A percentile compares a stretch with the other conserved stretches of the same genome.
phyloP scores from a whole-genome alignment of 108 stramenopile genomes.

The Cyclotella distinguenda region DNA sequence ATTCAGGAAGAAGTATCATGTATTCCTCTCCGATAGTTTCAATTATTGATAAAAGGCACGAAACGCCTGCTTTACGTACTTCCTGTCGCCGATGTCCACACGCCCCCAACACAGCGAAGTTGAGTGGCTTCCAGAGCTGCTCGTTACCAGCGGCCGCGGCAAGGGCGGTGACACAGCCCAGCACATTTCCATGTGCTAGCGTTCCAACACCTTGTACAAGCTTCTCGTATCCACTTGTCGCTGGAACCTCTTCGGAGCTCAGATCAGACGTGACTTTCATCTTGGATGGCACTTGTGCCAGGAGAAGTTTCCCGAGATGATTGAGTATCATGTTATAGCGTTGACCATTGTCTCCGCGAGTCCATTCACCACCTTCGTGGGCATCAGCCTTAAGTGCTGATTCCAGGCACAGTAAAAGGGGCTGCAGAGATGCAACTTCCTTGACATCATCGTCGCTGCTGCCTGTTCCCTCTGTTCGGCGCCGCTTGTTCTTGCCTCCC shows the following conservation, averaged over 20 bases:
- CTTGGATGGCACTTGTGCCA: slow-evolving; percentile 53
- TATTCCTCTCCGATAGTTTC: slow-evolving; percentile 88
- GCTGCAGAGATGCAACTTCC: slow-evolving; percentile 44
- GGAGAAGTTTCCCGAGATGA: slow-evolving; percentile 71
- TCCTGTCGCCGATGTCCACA: slow-evolving; percentile 62
- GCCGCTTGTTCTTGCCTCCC: slow-evolving; percentile 34
- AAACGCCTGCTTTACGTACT: slow-evolving; percentile 81
- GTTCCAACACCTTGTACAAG: slow-evolving; percentile 61
- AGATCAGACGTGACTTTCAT: slow-evolving; percentile 35
- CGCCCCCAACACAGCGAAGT: slow-evolving; percentile 80
- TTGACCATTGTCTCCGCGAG: slow-evolving; percentile 72
- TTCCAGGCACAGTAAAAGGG: slow-evolving; percentile 72
- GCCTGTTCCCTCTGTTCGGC: slow-evolving; percentile 26
- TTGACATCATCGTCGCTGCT: slow-evolving; percentile 13
- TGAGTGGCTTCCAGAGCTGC: slow-evolving; percentile 89
- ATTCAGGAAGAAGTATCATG: slow-evolving; percentile 90
- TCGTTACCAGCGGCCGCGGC: slow-evolving; percentile 87
- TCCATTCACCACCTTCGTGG: slow-evolving; percentile 83
- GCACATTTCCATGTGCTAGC: slow-evolving; percentile 65
- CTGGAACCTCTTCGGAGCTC: neutral
- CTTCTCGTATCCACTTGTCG: slow-evolving; percentile 48
- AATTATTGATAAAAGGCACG: slow-evolving; percentile 72
- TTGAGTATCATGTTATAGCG: slow-evolving; percentile 65
- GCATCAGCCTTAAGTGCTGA: slow-evolving; percentile 78
- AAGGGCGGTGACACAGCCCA: slow-evolving; percentile 70